Evolutionary conservation across 768 basidiomycete species (phyloP), one percentile per base, ranked within the genome.

Genomic region (Suillus plorans): DNA sequence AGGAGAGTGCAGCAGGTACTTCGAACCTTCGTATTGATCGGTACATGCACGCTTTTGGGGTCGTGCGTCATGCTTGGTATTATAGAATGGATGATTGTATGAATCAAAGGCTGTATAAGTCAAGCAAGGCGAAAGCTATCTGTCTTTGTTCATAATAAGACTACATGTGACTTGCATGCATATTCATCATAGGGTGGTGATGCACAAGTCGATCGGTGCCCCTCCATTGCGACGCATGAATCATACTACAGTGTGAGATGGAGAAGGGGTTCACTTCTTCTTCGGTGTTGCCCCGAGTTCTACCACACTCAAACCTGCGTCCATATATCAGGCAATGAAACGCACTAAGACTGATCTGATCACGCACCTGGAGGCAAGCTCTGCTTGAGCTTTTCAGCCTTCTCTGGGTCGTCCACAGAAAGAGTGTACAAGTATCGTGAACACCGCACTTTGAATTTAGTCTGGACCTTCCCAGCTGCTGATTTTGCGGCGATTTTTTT

Each of bases 371-470:
- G 97, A 61, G 97, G 97, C 60, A 99, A 84, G 74, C 89, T 90
- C 84, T 93, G 93, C 84, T 90, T 88, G 72, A 99, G 88, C 85
- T 98, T 99, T 79, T 97, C 95, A 47, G 97, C 97, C 86, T 98
- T 99, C 79, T 97, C 95, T 74, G 93, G 88, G 82, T 99, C 97
- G 77, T 95, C 91, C 76, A 99, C 79, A 67, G 89, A 87, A 68
- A 99, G 87, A n/a, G 97, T 99, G 89, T 99, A 99, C 67, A 96
- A 89, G 80, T 95, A 95, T 78, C 92, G 86, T 66, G 92, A 91
- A 84, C 96, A 98, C 78, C 97, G 87, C 76, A 99, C 88, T 87
- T 99, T 99, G 89, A 99, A 98, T 83, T 99, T 99, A 76, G 92
- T 97, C 80, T 88, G 84, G 42, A 84, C 83, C 82, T 94, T 94